phyloP scores from a whole-genome alignment of 441 rosid species.

The Heliophila coronopifolia region DNA sequence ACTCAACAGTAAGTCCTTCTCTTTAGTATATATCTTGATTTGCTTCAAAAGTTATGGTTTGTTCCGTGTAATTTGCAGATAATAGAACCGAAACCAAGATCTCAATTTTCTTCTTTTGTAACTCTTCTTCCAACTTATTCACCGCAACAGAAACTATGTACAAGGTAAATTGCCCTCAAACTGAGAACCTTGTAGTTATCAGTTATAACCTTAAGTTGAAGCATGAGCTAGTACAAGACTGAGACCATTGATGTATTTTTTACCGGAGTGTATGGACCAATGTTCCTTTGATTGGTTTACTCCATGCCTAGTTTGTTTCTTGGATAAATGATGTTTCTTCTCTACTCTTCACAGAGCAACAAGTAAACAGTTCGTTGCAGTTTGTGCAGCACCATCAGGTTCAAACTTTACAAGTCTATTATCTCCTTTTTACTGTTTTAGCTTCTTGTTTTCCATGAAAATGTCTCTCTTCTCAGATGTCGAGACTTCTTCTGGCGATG shows the following conservation, averaged over 20 bases:
- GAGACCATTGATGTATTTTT: background rate
- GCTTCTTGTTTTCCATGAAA: constrained; percentile 4
- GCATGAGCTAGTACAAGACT: background rate
- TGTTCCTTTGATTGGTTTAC: background rate
- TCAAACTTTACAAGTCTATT: background rate
- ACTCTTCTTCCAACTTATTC: constrained; percentile 27
- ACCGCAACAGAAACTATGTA: background rate
- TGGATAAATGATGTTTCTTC: constrained; percentile 3
- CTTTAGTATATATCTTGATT: background rate
- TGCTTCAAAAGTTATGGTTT: background rate
- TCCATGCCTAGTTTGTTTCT: background rate
- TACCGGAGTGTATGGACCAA: background rate
- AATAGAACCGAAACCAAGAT: constrained; percentile 23
- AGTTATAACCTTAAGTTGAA: background rate
- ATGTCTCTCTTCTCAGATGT: constrained; percentile 29
- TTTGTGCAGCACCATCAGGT: constrained; percentile 51
- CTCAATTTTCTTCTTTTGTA: constrained; percentile 28
- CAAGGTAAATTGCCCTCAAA: constrained; percentile 15
- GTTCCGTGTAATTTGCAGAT: constrained; percentile 33
- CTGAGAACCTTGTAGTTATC: too few relatives aligned
- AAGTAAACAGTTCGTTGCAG: constrained; percentile 22
- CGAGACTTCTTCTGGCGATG: constrained; percentile 41
- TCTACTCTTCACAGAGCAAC: constrained; percentile 32
- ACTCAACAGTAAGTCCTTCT: constrained; percentile 14
- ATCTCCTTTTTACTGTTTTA: background rate